Evolutionary conservation across 805 yeast species (phyloP).

Genomic region (Metschnikowia sp.): DNA sequence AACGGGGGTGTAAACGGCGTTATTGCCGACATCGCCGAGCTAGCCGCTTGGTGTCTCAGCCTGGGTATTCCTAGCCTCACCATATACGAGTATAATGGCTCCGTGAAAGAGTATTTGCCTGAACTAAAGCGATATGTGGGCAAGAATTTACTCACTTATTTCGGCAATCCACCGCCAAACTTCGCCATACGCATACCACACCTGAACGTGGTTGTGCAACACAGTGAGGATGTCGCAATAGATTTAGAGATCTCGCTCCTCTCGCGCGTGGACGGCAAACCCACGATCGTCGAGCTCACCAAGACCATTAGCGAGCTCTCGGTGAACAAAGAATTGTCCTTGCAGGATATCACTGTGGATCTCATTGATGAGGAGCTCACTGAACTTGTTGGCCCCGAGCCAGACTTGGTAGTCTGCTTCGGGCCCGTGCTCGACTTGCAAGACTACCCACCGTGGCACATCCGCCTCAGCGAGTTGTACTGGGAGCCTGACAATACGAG

Average conservation of each 20-base stretch:
- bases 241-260: constrained; percentile 66
- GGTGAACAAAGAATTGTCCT: constrained; percentile 52
- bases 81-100: constrained; percentile 78
- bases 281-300: constrained; percentile 84
- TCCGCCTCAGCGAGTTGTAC: constrained; percentile 83
- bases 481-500: constrained; percentile 84
- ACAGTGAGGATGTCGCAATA: constrained; percentile 24
- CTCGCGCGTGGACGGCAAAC: constrained; percentile 80
- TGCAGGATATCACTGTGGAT: constrained; percentile 68
- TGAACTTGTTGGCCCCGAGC: constrained; percentile 84
- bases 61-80: constrained; percentile 74
- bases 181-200: constrained; percentile 68
- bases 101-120: constrained; percentile 38
- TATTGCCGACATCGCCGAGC: constrained; percentile 69
- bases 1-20: constrained; percentile 88
- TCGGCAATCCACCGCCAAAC: constrained; percentile 69
- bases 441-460: constrained; percentile 98
- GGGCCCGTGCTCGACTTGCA: constrained; percentile 86
- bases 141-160: constrained; percentile 63
- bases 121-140: constrained; percentile 55
- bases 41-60: constrained; percentile 84
- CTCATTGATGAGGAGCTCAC: constrained; percentile 70
- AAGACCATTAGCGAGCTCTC: constrained; percentile 80
- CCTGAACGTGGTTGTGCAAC: constrained; percentile 42
- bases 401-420: constrained; percentile 81